A percentile compares a stretch with the other conserved stretches of the same genome.
Evolutionary conservation across 2,329 filamentous ascomycete genomes (phyloP).

Genomic region (Fusarium gaditjirri): DNA sequence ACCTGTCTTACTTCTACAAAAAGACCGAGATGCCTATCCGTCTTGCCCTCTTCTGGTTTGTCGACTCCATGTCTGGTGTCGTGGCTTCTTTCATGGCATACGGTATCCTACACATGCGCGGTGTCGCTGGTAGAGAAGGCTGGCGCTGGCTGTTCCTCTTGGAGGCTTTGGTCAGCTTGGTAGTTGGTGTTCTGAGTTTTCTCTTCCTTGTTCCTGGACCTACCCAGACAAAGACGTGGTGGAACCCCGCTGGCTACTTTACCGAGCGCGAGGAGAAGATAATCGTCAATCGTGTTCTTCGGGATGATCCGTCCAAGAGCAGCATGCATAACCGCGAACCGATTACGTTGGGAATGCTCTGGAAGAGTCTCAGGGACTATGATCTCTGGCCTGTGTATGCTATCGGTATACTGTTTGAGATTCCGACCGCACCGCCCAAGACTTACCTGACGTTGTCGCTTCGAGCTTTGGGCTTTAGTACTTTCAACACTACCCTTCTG

Average conservation of each 20-base stretch:
- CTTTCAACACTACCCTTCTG: background rate
- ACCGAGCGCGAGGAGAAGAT: background rate
- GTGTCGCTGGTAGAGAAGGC: conserved; percentile 61
- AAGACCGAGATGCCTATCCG: background rate
- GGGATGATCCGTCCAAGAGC: background rate
- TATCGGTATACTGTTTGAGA: background rate
- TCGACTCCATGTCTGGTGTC: background rate
- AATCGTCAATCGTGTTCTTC: background rate
- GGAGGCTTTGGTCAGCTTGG: conserved; percentile 27
- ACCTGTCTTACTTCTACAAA: background rate
- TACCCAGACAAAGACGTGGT: background rate
- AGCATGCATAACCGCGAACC: background rate
- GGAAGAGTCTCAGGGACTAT: background rate
- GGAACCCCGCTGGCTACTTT: background rate
- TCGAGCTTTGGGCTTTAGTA: background rate
- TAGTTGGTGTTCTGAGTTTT: background rate
- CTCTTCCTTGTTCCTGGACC: background rate
- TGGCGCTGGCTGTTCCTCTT: conserved; percentile 67
- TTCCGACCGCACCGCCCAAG: background rate
- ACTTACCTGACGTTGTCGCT: background rate
- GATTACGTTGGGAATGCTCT: background rate
- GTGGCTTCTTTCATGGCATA: background rate
- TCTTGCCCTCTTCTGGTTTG: background rate
- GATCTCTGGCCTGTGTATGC: background rate
- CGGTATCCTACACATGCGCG: conserved; percentile 65